Evolutionary conservation across 2,329 filamentous ascomycete species (phyloP).

Genomic region (Ceratocystis destructans): DNA sequence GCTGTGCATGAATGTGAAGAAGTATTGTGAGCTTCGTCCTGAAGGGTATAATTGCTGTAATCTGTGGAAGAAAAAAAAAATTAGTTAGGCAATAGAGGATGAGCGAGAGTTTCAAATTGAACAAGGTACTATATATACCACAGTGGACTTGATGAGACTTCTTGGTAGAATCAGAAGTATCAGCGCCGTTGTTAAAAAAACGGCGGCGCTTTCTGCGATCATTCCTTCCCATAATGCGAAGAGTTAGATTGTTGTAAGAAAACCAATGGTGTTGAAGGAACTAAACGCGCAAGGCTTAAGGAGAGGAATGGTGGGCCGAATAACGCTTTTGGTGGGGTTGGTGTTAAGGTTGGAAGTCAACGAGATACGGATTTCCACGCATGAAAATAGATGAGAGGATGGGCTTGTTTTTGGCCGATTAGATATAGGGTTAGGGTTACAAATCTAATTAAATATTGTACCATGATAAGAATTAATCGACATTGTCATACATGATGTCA

Average conservation of each 20-base stretch:
- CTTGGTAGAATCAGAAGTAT: not conserved
- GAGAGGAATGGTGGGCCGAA: not conserved
- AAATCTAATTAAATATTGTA: not conserved
- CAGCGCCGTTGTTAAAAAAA: not conserved
- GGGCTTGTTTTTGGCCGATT: no score
- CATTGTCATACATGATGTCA: not conserved
- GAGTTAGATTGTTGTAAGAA: not conserved
- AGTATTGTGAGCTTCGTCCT: not conserved
- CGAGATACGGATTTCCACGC: no score
- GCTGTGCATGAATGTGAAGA: conserved; percentile 27
- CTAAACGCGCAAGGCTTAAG: not conserved
- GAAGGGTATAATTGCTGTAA: not conserved
- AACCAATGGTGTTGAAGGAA: not conserved
- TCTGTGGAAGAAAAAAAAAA: not conserved
- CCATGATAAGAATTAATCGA: not conserved
- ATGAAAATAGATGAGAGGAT: no score
- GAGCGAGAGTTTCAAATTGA: not conserved
- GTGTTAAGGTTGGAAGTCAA: not conserved
- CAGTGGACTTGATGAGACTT: not conserved
- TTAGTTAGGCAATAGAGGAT: not conserved
- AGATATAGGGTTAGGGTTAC: not conserved
- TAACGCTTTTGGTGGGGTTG: not conserved
- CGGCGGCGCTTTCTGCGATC: not conserved
- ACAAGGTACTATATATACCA: not conserved
- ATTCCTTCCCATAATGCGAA: not conserved